phyloP scores from a whole-genome alignment of 2,329 filamentous ascomycete genomes.

The Xenosphaeropsis pyriputrescens region DNA sequence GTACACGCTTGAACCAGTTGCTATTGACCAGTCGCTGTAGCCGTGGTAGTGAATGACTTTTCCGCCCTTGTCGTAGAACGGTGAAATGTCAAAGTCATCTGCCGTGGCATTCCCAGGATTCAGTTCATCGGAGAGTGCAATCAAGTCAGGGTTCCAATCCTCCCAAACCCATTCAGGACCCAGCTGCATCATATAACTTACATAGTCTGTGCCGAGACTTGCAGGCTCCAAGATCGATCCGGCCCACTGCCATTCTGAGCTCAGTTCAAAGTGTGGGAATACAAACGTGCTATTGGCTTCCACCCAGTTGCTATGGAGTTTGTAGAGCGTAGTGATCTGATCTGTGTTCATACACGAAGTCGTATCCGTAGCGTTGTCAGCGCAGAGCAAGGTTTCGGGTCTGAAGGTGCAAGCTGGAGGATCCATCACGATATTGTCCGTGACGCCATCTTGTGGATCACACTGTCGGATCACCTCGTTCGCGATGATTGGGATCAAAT shows the following conservation, averaged over 20 bases:
- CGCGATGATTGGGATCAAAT: constrained; percentile 4
- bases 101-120: neutral
- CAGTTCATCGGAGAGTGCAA: neutral
- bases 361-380: constrained; percentile 12
- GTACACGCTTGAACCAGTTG: constrained; percentile 4
- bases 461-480: constrained; percentile 20
- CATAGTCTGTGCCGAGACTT: neutral
- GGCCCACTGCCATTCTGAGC: neutral
- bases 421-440: constrained; percentile 23
- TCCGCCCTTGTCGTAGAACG: neutral
- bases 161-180: neutral
- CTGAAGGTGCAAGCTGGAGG: constrained; percentile 20
- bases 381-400: constrained; percentile 8
- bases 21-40: neutral
- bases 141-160: neutral
- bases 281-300: neutral
- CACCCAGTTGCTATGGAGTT: neutral
- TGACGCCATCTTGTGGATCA: constrained; percentile 22
- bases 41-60: neutral
- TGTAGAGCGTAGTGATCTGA: constrained; percentile 10
- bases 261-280: neutral
- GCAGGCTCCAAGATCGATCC: neutral
- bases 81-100: neutral
- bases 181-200: neutral
- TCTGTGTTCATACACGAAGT: constrained; percentile 10